Base-by-base conservation (phyloP, 441 rosid species). In the Jatropha multifida region DNA sequence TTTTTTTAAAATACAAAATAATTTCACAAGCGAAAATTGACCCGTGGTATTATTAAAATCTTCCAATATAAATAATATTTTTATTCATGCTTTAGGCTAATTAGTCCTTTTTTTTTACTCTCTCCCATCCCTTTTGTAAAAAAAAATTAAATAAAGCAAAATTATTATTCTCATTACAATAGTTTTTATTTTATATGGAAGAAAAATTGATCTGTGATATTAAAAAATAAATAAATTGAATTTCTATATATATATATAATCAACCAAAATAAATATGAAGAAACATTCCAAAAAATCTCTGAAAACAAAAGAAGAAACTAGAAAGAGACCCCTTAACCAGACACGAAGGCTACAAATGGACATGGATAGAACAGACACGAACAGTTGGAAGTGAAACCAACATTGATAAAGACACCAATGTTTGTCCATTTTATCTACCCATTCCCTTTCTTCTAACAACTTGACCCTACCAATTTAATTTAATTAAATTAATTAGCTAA, bases 321-420 rank as follows among this genome's bases (percentile, higher is more conserved):
- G 85, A 80, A 80, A 80, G 77, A 58, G 85, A 85, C 82, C 27
- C 65, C 63, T 54, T 80, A 82, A 80, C 84, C 71, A 72, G 81
- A 82, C 85, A 78, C 70, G 58, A 5, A 76, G 46, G 38, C 62
- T 70, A 70, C 81, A 81, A 76, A 85, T 26, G 54, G 78, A 78
- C 80, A 81, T 74, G 56, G 76, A 74, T 68, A 72, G 59, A 78
- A 67, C 56, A 67, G 79, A 79, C 80, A 73, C 37, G 69, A 73
- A 72, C 77, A 78, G 78, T 70, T 64, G 81, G 80, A 59, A 76
- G 64, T 72, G 80, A 78, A 74, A 75, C 83, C 54, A 76, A 69
- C 80, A 69, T 17, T 67, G 82, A 86, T 55, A 54, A 75, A 17
- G 88, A 85, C 79, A 44, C 42, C 76, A 15, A 44, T 13, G 10